phyloP scores from a whole-genome alignment of 2,329 filamentous ascomycete genomes.

The Fusarium marasasianum region DNA sequence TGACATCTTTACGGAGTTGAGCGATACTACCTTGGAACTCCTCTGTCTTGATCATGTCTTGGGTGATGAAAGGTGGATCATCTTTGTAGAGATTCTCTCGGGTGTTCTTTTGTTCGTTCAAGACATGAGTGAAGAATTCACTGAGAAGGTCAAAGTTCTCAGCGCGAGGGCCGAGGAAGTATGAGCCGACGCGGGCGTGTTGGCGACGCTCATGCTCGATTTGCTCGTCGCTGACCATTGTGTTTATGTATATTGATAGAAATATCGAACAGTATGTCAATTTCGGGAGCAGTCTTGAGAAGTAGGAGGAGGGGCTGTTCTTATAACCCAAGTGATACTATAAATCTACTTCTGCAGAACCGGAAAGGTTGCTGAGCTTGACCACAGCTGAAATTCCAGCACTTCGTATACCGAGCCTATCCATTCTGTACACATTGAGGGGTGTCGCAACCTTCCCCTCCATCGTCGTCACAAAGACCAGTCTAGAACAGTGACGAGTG shows the following conservation, averaged over 20 bases:
- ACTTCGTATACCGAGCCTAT: neutral
- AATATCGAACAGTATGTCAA: neutral
- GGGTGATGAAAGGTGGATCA: neutral
- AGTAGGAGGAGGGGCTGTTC: neutral
- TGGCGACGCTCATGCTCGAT: neutral
- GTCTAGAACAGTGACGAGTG: neutral
- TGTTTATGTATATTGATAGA: neutral
- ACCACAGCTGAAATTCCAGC: neutral
- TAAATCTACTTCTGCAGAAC: accelerated
- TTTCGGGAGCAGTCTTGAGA: accelerated
- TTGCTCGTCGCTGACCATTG: neutral
- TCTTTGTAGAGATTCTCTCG: neutral
- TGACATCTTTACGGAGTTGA: neutral
- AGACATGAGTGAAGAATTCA: neutral
- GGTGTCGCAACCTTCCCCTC: neutral
- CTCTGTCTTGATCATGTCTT: neutral
- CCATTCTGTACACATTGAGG: neutral
- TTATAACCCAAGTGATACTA: neutral
- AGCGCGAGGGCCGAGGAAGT: neutral
- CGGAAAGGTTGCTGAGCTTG: neutral
- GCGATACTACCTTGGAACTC: neutral
- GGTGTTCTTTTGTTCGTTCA: neutral
- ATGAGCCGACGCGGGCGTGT: neutral
- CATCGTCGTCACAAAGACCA: neutral
- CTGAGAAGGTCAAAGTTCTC: neutral